A percentile compares a stretch with the other conserved stretches of the same genome.
Evolutionary conservation across 164 flowering plant genomes (phyloP).

Genomic region (Santalum album): DNA sequence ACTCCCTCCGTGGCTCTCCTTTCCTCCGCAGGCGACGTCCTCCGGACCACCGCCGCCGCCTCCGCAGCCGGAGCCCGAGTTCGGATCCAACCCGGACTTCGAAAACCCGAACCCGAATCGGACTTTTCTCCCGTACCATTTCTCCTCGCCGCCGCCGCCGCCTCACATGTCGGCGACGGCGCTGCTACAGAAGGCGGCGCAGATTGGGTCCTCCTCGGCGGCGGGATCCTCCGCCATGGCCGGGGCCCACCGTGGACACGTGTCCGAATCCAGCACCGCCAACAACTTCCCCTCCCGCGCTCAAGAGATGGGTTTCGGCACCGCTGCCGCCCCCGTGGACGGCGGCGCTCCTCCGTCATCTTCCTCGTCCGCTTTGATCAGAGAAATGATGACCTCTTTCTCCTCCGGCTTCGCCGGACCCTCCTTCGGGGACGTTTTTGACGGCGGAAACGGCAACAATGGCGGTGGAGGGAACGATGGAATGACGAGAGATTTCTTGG

Average conservation of each 20-base stretch:
- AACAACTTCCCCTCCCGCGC: neutral
- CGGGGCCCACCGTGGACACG: constrained; percentile 39
- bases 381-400: constrained; percentile 19
- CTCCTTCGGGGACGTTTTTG: constrained; percentile 26
- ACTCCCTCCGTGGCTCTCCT: neutral
- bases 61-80: constrained; percentile 4
- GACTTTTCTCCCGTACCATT: constrained; percentile 7
- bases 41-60: constrained; percentile 1
- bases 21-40: constrained; percentile 6
- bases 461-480: constrained; percentile 33
- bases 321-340: constrained; percentile 26
- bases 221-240: constrained; percentile 1
- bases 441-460: constrained; percentile 3
- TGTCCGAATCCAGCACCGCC: constrained; percentile 20
- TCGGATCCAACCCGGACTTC: constrained; percentile 11
- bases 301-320: constrained; percentile 1
- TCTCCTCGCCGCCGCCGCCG: constrained; percentile 12
- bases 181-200: constrained; percentile 88
- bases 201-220: constrained; percentile 77
- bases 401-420: constrained; percentile 31
- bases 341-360: neutral
- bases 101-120: constrained; percentile 12
- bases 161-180: constrained; percentile 96
- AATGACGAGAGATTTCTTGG: constrained; percentile 82
- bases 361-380: neutral